phyloP scores from a whole-genome alignment of 2,329 filamentous ascomycete genomes.

The Ophiognomonia clavigignenti-juglandacearum region DNA sequence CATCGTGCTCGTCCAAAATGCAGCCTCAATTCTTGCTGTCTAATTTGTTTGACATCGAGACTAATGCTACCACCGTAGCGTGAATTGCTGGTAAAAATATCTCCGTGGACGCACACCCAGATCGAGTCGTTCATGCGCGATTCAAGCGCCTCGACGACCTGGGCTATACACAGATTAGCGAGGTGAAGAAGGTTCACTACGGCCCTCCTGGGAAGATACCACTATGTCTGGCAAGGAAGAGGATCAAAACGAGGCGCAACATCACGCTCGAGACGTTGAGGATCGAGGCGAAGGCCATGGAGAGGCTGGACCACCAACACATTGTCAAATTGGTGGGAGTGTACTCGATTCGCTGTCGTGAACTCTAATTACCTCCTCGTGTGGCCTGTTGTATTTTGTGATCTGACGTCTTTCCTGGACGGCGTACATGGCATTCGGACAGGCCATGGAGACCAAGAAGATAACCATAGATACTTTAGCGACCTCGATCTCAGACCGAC shows the following conservation, averaged over 20 bases:
- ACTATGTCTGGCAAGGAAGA: conserved; percentile 41
- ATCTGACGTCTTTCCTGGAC: conserved; percentile 35
- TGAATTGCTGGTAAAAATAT: conserved; percentile 25
- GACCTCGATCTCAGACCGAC: conserved; percentile 28
- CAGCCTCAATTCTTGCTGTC: no score
- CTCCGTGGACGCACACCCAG: conserved; percentile 19
- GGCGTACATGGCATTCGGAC: conserved; percentile 37
- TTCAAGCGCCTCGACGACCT: conserved; percentile 29
- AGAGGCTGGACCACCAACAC: conserved; percentile 41
- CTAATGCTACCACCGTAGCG: background rate
- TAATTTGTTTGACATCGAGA: background rate
- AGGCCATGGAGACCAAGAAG: conserved; percentile 34
- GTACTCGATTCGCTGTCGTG: conserved; percentile 34
- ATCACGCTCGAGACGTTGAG: conserved; percentile 36
- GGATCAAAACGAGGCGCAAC: conserved; percentile 31
- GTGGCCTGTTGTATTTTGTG: conserved; percentile 44
- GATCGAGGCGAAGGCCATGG: conserved; percentile 43
- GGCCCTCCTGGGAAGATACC: conserved; percentile 21
- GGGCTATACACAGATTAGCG: conserved; percentile 37
- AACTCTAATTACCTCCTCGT: conserved; percentile 41
- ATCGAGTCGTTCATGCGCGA: conserved; percentile 24
- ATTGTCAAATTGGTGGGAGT: conserved; percentile 43
- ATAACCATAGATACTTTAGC: conserved; percentile 33
- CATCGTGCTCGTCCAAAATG: no score
- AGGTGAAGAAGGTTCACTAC: conserved; percentile 38